phyloP scores from a whole-genome alignment of 768 basidiomycete genomes.

The Chlorophyllum brunneum region DNA sequence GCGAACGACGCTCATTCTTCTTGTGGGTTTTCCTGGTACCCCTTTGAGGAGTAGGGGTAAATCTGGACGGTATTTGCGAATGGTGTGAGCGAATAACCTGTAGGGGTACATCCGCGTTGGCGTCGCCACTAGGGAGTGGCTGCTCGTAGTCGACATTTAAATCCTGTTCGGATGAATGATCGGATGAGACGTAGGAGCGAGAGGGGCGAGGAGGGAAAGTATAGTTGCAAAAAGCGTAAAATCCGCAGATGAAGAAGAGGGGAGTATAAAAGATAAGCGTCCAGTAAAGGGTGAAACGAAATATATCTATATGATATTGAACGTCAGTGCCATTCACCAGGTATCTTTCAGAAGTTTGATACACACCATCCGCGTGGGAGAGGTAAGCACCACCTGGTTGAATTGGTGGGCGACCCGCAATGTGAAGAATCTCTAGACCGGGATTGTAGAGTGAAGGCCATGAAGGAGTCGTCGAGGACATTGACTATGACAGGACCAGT shows the following conservation, averaged over 20 bases:
- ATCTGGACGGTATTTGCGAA: constrained; percentile 2
- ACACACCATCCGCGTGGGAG: constrained; percentile 33
- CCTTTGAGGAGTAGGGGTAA: constrained; percentile 18
- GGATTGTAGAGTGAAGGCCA: constrained; percentile 54
- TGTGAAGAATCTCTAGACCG: constrained; percentile 43
- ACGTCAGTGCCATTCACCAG: not conserved
- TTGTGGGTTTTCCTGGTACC: constrained; percentile 15
- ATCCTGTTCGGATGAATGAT: not conserved
- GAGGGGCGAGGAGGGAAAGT: constrained; percentile 36
- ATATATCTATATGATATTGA: constrained; percentile 34
- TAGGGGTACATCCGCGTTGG: constrained; percentile 16
- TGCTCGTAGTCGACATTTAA: not conserved
- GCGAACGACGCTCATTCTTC: constrained; percentile 38
- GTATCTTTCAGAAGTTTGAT: not conserved
- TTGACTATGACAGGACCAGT: too few relatives aligned
- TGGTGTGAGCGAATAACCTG: constrained; percentile 6
- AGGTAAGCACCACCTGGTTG: constrained; percentile 43
- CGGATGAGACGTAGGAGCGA: constrained; percentile 5
- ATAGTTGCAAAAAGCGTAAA: constrained; percentile 49
- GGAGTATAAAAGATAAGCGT: constrained; percentile 47
- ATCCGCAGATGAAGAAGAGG: constrained; percentile 43
- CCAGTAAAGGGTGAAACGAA: constrained; percentile 53
- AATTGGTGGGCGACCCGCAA: constrained; percentile 33
- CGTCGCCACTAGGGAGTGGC: not conserved
- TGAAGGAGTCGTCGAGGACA: constrained; percentile 21